Percentiles rank a stretch among this genome's conserved stretches.
Conservation (phyloP, 345 rosid species). For the Salix arbutifolia region DNA sequence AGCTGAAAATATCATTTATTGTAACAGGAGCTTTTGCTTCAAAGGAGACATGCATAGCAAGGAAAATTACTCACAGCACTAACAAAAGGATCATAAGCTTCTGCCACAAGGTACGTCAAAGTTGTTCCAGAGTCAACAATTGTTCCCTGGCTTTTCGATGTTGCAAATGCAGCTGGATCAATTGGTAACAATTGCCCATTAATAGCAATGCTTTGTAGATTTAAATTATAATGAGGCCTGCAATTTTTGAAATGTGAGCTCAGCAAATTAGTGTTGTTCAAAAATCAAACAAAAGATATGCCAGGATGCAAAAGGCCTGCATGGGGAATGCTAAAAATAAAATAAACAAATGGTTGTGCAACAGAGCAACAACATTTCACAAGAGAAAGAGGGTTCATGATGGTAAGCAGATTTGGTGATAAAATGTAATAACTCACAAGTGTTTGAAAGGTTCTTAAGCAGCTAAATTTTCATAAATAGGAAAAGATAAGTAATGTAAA, state of each 20-base stretch:
- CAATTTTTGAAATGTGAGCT: conserved; percentile 18
- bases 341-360: background rate
- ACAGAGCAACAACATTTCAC: background rate
- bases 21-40: background rate
- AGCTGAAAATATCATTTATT: background rate
- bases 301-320: background rate
- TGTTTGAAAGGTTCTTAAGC: background rate
- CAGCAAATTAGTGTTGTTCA: conserved; percentile 1
- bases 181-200: conserved; percentile 59
- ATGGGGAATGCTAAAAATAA: background rate
- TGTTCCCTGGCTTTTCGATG: conserved; percentile 74
- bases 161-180: conserved; percentile 65
- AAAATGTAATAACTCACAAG: background rate
- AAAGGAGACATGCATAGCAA: background rate
- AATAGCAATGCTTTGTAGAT: conserved; percentile 85
- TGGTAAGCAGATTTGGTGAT: background rate
- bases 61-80: conserved; percentile 56
- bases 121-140: conserved; percentile 97
- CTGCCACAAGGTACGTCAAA: conserved; percentile 77
- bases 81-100: conserved; percentile 63
- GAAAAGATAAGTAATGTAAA: background rate
- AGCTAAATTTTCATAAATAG: background rate
- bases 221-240: conserved; percentile 97
- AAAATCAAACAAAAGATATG: background rate
- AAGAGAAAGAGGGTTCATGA: background rate